These are phyloP conservation scores for Dryadomyces quercus-mongolicae DNA, from an alignment of 2,329 filamentous ascomycete genomes.

Conservation along the genomic window DNA sequence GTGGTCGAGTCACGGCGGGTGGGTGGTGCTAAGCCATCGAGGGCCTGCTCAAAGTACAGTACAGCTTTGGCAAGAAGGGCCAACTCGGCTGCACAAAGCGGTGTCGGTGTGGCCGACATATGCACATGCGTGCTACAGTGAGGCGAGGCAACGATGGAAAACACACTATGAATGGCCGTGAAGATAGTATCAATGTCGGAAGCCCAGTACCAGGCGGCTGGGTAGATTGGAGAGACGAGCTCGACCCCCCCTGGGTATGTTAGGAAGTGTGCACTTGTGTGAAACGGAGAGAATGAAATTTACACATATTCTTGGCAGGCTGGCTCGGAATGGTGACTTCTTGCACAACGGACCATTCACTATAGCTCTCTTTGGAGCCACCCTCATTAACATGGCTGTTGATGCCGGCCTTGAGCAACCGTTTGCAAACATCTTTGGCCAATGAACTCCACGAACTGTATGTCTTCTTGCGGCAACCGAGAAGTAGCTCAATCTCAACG, in stretches of 20 bases:
- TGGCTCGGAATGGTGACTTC: conserved; percentile 24
- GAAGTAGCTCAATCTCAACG: conserved; percentile 25
- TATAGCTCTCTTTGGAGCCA: conserved; percentile 18
- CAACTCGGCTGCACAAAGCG: conserved; percentile 15
- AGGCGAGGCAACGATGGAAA: conserved; percentile 14
- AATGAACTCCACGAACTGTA: conserved; percentile 20
- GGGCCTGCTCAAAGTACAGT: conserved; percentile 22
- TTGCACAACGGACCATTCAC: conserved; percentile 24
- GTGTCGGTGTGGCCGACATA: conserved; percentile 16
- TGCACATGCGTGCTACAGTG: conserved; percentile 27
- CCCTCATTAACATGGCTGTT: conserved; percentile 21
- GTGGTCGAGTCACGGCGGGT: conserved; percentile 12
- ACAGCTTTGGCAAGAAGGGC: conserved; percentile 19
- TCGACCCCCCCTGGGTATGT: conserved; percentile 6
- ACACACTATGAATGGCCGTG: conserved; percentile 15
- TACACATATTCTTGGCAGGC: conserved; percentile 21
- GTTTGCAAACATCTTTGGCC: conserved; percentile 21
- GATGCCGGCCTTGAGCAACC: conserved; percentile 20
- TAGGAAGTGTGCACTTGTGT: background rate
- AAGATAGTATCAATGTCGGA: conserved; percentile 21
- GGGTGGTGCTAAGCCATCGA: conserved; percentile 20
- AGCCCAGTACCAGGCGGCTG: conserved; percentile 16
- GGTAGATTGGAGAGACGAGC: conserved; percentile 23
- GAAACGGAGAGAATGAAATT: background rate
- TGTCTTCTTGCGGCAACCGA: conserved; percentile 20